phyloP scores from a whole-genome alignment of 164 flowering plant genomes.

The Umbilicus rupestris region DNA sequence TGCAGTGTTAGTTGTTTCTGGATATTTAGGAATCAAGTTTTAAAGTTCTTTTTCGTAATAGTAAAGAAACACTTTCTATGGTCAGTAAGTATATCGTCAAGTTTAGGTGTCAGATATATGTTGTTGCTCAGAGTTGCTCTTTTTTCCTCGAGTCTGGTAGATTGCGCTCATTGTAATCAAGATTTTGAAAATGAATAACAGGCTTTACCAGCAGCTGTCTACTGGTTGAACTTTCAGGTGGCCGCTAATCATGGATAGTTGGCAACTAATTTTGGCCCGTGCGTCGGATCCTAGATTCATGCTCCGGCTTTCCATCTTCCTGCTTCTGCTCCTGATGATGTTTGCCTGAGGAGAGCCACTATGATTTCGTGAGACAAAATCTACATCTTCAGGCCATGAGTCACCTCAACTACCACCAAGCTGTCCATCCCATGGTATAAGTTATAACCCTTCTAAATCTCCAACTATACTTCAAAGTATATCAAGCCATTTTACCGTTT shows the following conservation, averaged over 20 bases:
- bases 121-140: too few relatives aligned
- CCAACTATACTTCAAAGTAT: background rate
- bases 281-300: constrained; percentile 27
- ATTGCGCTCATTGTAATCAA: constrained; percentile 41
- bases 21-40: background rate
- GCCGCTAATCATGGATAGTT: constrained; percentile 42
- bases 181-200: constrained; percentile 65
- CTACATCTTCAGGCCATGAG: too few relatives aligned
- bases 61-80: background rate
- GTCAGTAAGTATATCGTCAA: background rate
- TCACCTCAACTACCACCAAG: background rate
- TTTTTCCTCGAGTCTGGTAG: background rate
- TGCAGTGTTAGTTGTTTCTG: background rate
- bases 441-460: background rate
- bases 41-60: too few relatives aligned
- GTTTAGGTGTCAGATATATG: background rate
- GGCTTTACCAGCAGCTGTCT: constrained; percentile 98
- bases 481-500: background rate
- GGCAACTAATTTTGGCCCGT: background rate
- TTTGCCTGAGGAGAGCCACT: background rate
- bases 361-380: background rate
- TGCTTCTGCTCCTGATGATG: constrained; percentile 41
- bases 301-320: constrained; percentile 33
- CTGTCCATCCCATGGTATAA: background rate
- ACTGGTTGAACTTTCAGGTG: constrained; percentile 99